A percentile compares a stretch with the other conserved stretches of the same genome.
Conservation (phyloP, 2,329 filamentous ascomycete species). For the Xylaria sp. region DNA sequence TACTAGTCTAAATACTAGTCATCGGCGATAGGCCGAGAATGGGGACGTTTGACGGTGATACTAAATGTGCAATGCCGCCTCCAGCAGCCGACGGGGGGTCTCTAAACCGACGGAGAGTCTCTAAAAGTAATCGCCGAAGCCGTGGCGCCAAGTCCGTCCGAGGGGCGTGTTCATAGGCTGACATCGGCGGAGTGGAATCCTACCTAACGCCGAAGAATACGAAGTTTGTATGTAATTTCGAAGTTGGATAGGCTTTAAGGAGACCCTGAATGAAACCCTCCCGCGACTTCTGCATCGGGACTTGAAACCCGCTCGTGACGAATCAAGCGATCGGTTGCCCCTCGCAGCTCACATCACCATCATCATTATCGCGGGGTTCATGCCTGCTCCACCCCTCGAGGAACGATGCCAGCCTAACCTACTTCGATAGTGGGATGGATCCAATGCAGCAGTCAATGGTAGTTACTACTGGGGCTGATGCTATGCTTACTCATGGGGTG, state of each 20-base stretch:
- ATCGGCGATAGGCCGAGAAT: conserved; percentile 10
- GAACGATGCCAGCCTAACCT: conserved; percentile 18
- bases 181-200: neutral
- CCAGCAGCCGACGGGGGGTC: conserved; percentile 25
- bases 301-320: neutral
- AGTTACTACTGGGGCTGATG: conserved; percentile 7
- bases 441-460: conserved; percentile 1
- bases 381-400: conserved; percentile 13
- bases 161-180: neutral
- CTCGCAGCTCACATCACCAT: neutral
- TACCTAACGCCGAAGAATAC: conserved; percentile 25
- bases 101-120: conserved; percentile 29
- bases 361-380: conserved; percentile 21
- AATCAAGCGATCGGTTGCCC: neutral
- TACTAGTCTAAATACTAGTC: neutral
- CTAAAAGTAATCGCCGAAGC: conserved; percentile 33
- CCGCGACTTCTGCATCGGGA: neutral
- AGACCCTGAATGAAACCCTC: neutral
- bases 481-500: conserved; percentile 19
- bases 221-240: neutral
- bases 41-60: conserved; percentile 6
- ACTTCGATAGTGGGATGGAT: neutral
- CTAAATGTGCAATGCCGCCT: conserved; percentile 24
- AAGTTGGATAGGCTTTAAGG: neutral
- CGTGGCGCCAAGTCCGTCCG: conserved; percentile 24